Evolutionary conservation across 805 yeast species (phyloP).

Genomic region (Candida endomychidarum): DNA sequence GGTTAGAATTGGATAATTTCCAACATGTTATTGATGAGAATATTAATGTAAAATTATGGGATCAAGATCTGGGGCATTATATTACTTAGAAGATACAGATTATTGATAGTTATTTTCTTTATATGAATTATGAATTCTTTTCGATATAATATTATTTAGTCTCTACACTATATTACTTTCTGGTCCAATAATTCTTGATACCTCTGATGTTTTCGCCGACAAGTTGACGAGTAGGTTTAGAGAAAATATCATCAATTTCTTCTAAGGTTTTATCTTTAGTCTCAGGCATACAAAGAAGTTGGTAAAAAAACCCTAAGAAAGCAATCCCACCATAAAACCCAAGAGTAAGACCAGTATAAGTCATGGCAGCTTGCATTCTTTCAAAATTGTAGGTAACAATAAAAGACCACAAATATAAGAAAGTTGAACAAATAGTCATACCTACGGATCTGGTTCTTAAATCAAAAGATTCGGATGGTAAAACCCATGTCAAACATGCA

Average conservation of each 20-base stretch:
- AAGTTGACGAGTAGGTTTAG: conserved; percentile 43
- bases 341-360: conserved; percentile 59
- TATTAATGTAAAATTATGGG: conserved; percentile 12
- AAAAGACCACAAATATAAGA: conserved; percentile 61
- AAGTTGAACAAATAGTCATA: conserved; percentile 58
- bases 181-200: conserved; percentile 19
- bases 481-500: conserved; percentile 67
- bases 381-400: conserved; percentile 64
- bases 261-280: conserved; percentile 71
- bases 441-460: conserved; percentile 61
- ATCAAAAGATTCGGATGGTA: conserved; percentile 65
- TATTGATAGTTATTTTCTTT: too few species aligned
- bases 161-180: too few species aligned
- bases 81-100: too few species aligned
- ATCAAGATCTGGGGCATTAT: conserved; percentile 9
- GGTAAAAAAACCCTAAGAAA: conserved; percentile 54
- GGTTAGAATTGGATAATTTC: conserved; percentile 8
- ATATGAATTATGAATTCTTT: too few species aligned
- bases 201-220: conserved; percentile 35
- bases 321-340: conserved; percentile 73
- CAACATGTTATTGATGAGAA: conserved; percentile 10
- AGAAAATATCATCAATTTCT: conserved; percentile 60
- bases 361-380: conserved; percentile 54
- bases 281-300: conserved; percentile 60
- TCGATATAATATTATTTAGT: too few species aligned